Conservation (phyloP, 345 rosid genomes). For the Linum usitatissimum region DNA sequence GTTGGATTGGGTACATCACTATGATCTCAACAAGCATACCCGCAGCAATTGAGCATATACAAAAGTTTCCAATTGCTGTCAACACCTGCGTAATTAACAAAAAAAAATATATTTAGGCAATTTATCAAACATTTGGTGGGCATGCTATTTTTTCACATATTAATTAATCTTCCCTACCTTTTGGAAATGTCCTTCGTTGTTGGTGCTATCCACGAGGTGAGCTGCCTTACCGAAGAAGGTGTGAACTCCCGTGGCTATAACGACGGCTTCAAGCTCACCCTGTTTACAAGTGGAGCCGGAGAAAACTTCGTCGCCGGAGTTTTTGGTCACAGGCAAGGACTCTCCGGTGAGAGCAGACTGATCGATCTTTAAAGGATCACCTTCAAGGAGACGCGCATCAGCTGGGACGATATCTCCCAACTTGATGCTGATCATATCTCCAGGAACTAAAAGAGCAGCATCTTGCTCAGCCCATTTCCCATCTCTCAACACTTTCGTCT, state of each 20-base stretch:
- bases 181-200: background rate
- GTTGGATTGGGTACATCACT: conserved; percentile 69
- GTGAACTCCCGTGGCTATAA: background rate
- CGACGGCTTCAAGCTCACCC: background rate
- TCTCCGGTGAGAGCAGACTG: background rate
- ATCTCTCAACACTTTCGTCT: conserved; percentile 19
- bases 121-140: too few relatives aligned
- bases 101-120: too few relatives aligned
- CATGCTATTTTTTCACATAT: too few relatives aligned
- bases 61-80: conserved; percentile 54
- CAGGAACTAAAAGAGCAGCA: background rate
- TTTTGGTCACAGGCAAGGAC: background rate
- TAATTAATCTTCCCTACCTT: background rate
- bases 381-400: background rate
- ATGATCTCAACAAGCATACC: conserved; percentile 74
- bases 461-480: too few relatives aligned
- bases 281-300: background rate
- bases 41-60: conserved; percentile 76
- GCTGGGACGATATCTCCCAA: background rate
- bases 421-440: conserved; percentile 3
- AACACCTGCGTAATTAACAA: too few relatives aligned
- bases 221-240: conserved; percentile 6
- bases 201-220: conserved; percentile 1
- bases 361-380: background rate
- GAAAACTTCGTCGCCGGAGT: background rate